A percentile compares a stretch with the other conserved stretches of the same genome.
phyloP scores from a whole-genome alignment of 768 basidiomycete species.

The Panellus pusillus region DNA sequence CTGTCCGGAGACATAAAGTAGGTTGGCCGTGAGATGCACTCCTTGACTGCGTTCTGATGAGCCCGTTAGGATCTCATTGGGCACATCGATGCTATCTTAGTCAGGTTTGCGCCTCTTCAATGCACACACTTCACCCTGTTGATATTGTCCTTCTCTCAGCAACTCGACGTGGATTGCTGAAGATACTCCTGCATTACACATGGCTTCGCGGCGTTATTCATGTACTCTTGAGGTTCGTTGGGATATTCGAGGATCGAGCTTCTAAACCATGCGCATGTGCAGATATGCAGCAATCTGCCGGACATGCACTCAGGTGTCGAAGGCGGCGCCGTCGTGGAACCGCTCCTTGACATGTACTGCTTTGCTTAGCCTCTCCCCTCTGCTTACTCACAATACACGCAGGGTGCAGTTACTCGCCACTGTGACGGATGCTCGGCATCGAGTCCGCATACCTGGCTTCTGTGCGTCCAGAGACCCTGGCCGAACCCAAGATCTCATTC shows the following conservation, averaged over 20 bases:
- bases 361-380: not conserved
- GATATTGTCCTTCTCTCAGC: conserved; percentile 34
- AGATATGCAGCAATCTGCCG: conserved; percentile 71
- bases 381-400: conserved; percentile 1
- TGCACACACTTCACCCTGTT: not conserved
- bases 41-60: conserved; percentile 6
- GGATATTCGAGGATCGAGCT: not conserved
- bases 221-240: conserved; percentile 62
- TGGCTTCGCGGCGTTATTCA: conserved; percentile 91
- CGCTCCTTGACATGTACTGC: conserved; percentile 88
- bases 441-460: conserved; percentile 75
- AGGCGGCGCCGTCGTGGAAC: conserved; percentile 85
- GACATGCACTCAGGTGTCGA: conserved; percentile 95
- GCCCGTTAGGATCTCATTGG: conserved; percentile 73
- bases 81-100: conserved; percentile 83
- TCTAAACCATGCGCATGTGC: not conserved
- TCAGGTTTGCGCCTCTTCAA: conserved; percentile 51
- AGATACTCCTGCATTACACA: conserved; percentile 89
- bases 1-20: conserved; percentile 76
- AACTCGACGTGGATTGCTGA: conserved; percentile 98
- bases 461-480: conserved; percentile 46
- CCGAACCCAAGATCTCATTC: not conserved
- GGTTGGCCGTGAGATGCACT: not conserved
- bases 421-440: conserved; percentile 56
- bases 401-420: conserved; percentile 81